A percentile compares a stretch with the other conserved stretches of the same genome.
phyloP scores from a whole-genome alignment of 2,329 filamentous ascomycete genomes.

The Thielaviopsis musarum region DNA sequence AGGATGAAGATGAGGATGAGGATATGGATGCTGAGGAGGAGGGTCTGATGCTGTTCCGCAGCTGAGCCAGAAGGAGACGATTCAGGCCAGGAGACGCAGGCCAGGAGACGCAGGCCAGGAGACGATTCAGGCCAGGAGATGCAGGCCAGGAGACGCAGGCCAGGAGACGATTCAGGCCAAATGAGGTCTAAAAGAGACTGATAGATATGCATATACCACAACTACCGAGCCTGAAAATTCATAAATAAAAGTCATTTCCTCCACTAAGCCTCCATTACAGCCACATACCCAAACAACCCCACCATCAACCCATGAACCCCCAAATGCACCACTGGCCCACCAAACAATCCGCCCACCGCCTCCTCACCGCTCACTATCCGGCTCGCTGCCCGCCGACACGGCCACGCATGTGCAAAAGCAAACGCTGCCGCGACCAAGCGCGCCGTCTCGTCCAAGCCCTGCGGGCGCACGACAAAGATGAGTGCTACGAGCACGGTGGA shows the following conservation, averaged over 20 bases:
- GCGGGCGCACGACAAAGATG: conserved; percentile 18
- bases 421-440: conserved; percentile 24
- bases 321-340: conserved; percentile 31
- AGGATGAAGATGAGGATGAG: conserved; percentile 34
- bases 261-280: neutral
- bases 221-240: no score
- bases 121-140: conserved; percentile 8
- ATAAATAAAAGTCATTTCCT: neutral
- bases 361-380: conserved; percentile 18
- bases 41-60: conserved; percentile 36
- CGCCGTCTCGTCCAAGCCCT: conserved; percentile 18
- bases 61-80: conserved; percentile 15
- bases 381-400: conserved; percentile 25
- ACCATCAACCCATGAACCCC: conserved; percentile 25
- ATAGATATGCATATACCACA: conserved; percentile 8
- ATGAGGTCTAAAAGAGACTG: neutral
- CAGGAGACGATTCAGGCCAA: conserved; percentile 11
- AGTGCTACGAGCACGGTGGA: conserved; percentile 28
- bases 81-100: neutral
- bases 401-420: conserved; percentile 33
- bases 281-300: conserved; percentile 18
- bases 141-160: no score
- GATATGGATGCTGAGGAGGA: conserved; percentile 34
- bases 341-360: conserved; percentile 19
- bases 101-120: no score